Conservation (phyloP, 106 monocot genomes). For the Apostasia shenzhenica region DNA sequence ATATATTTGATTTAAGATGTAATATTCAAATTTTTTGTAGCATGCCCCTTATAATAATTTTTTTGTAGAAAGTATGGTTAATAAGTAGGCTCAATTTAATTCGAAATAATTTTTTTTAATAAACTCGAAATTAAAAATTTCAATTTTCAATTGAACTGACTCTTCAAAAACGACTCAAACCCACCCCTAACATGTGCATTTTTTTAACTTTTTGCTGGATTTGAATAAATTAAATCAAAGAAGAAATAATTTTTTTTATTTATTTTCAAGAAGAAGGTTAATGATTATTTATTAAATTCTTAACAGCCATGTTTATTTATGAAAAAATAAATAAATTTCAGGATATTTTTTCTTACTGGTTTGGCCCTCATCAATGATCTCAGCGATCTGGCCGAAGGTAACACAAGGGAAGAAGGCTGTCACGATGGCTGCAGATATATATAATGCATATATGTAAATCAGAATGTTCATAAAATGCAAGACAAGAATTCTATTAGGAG, state of each 20-base stretch:
- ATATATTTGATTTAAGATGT: no score
- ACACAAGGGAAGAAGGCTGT: slow-evolving; percentile 60
- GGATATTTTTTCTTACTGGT: slow-evolving; percentile 25
- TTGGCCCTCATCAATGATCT: slow-evolving; percentile 50
- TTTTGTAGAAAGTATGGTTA: no score
- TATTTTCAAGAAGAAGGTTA: neutral
- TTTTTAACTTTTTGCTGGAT: neutral
- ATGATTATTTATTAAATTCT: no score
- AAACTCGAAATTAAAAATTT: no score
- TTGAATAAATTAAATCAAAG: neutral
- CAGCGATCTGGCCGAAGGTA: slow-evolving; percentile 57
- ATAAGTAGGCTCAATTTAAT: no score
- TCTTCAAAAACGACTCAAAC: no score
- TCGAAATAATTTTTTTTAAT: no score
- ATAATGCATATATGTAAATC: neutral
- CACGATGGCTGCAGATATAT: slow-evolving; percentile 24
- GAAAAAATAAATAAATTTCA: neutral
- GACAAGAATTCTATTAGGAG: neutral
- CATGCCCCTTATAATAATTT: no score
- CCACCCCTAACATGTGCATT: no score
- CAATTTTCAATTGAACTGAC: no score
- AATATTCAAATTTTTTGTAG: no score
- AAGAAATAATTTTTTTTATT: neutral
- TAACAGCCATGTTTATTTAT: no score
- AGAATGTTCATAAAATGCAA: neutral